Conservation (phyloP, 1,284 basidiomycete genomes). For the Phenoliferia sp. region DNA sequence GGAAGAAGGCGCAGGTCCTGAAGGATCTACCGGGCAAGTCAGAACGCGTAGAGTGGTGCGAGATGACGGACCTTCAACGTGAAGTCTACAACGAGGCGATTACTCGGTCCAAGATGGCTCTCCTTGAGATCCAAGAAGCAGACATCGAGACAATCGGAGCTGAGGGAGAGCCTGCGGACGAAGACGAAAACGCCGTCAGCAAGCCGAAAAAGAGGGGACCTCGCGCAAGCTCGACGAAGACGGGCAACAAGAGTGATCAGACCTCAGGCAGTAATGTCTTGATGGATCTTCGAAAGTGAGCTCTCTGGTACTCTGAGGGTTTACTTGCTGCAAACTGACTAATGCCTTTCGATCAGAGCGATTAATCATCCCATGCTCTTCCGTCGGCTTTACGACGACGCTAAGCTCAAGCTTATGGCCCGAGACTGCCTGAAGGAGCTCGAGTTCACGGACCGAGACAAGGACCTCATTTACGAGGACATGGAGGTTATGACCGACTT, state of each 20-base stretch:
- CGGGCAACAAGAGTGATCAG: slow-evolving; percentile 27
- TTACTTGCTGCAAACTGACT: not conserved
- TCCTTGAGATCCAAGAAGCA: slow-evolving; percentile 53
- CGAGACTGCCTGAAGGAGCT: slow-evolving; percentile 83
- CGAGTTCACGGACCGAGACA: slow-evolving; percentile 74
- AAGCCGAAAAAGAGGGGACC: slow-evolving; percentile 39
- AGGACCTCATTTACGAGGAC: slow-evolving; percentile 49
- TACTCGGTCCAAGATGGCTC: slow-evolving; percentile 73
- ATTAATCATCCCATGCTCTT: slow-evolving; percentile 95
- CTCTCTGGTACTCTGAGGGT: not conserved
- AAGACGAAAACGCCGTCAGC: slow-evolving; percentile 44
- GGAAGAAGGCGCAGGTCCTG: slow-evolving; percentile 90
- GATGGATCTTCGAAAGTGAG: slow-evolving; percentile 60
- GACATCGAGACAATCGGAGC: slow-evolving; percentile 39
- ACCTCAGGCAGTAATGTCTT: slow-evolving; percentile 33
- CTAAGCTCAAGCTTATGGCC: slow-evolving; percentile 67
- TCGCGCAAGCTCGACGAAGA: slow-evolving; percentile 45
- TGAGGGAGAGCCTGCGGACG: slow-evolving; percentile 30
- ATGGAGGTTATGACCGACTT: slow-evolving; percentile 84
- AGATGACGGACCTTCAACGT: slow-evolving; percentile 78
- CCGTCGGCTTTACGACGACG: slow-evolving; percentile 74
- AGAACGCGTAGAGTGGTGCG: slow-evolving; percentile 89
- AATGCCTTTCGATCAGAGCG: slow-evolving; percentile 53
- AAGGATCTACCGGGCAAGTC: slow-evolving; percentile 87
- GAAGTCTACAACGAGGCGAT: slow-evolving; percentile 82